These are phyloP conservation scores for Solanum tacnaense DNA, from an alignment of 257 asterid genomes.

Conservation along the genomic window DNA sequence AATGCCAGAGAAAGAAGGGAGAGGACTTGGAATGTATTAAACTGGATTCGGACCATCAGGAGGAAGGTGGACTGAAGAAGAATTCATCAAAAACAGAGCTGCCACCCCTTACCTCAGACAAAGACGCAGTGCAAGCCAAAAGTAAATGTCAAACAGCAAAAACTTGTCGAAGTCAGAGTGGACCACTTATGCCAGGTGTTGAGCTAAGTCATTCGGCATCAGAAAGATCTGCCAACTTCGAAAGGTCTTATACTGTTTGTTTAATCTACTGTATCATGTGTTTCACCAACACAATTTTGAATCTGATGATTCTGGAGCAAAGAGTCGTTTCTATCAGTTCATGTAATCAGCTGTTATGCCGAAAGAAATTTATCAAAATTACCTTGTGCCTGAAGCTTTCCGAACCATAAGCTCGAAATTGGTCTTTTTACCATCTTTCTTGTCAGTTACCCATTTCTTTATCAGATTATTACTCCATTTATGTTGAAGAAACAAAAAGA, in stretches of 20 bases:
- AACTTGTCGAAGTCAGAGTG: conserved; percentile 75
- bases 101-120: conserved; percentile 37
- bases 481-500: not conserved
- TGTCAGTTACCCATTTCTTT: not conserved
- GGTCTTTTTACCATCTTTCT: not conserved
- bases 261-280: not conserved
- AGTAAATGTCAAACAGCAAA: conserved; percentile 38
- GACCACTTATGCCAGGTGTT: conserved; percentile 71
- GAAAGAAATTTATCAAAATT: not conserved
- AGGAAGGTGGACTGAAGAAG: conserved; percentile 22
- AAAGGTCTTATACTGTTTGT: conserved; percentile 43
- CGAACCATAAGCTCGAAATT: not conserved
- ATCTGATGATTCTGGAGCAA: not conserved
- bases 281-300: not conserved
- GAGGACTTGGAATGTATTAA: conserved; percentile 24
- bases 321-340: not conserved
- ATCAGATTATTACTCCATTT: not conserved
- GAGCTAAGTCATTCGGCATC: conserved; percentile 55
- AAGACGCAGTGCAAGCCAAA: conserved; percentile 42
- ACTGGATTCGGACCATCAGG: conserved; percentile 27
- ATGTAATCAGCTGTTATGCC: not conserved
- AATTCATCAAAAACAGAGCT: conserved; percentile 40
- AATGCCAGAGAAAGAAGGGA: conserved; percentile 29
- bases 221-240: conserved; percentile 50
- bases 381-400: not conserved